Conservation (phyloP, 768 basidiomycete genomes). For the Leccinum fibrillosum region DNA sequence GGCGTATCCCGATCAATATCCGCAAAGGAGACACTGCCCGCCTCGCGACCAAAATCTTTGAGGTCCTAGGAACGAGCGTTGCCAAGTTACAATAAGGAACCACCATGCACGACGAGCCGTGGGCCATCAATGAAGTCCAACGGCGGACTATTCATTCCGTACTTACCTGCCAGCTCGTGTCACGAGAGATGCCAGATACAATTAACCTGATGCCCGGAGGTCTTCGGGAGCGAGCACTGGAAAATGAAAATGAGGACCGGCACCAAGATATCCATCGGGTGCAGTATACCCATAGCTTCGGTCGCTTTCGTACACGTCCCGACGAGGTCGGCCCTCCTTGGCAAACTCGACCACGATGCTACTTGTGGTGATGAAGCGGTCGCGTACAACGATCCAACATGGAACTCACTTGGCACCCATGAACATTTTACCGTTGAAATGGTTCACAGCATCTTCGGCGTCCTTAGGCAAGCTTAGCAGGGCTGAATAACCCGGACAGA, state of each 20-base stretch:
- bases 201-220: slow-evolving; percentile 81
- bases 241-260: slow-evolving; percentile 20
- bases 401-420: slow-evolving; percentile 67
- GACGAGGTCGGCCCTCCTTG: slow-evolving; percentile 84
- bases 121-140: slow-evolving; percentile 16
- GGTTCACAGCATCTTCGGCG: slow-evolving; percentile 87
- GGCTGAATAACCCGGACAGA: background rate
- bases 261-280: slow-evolving; percentile 3
- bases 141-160: slow-evolving; percentile 4
- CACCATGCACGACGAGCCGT: slow-evolving; percentile 14
- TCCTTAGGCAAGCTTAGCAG: slow-evolving; percentile 52
- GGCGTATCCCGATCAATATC: slow-evolving; percentile 88
- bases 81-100: slow-evolving; percentile 15
- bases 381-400: background rate
- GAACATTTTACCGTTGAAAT: slow-evolving; percentile 86
- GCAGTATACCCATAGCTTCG: slow-evolving; percentile 52
- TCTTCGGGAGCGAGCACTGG: slow-evolving; percentile 63
- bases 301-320: slow-evolving; percentile 66
- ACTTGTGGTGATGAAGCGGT: slow-evolving; percentile 1
- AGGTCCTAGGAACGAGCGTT: slow-evolving; percentile 68
- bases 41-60: slow-evolving; percentile 96
- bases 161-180: slow-evolving; percentile 99
- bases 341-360: slow-evolving; percentile 97
- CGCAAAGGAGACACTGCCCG: slow-evolving; percentile 89
- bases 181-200: slow-evolving; percentile 86